Evolutionary conservation across 2,329 filamentous ascomycete species (phyloP).

Genomic region (Pyrenophora graminea): DNA sequence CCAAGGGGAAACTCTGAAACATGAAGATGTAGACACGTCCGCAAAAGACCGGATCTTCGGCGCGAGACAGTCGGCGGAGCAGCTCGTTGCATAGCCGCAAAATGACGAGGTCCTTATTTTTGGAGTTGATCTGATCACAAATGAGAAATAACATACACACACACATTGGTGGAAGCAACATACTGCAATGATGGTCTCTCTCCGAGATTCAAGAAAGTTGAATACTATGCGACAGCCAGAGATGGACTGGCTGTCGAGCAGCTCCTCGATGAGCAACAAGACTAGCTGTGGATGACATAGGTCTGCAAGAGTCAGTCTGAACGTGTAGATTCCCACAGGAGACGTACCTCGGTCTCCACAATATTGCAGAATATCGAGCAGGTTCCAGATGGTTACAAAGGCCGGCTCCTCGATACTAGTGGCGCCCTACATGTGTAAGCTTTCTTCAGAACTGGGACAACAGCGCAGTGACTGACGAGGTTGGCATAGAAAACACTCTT

Average conservation of each 20-base stretch:
- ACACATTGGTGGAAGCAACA: slow-evolving; percentile 28
- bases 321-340: background rate
- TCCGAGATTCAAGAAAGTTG: slow-evolving; percentile 90
- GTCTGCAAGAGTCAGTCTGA: slow-evolving; percentile 37
- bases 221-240: slow-evolving; percentile 89
- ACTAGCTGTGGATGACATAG: slow-evolving; percentile 76
- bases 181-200: slow-evolving; percentile 83
- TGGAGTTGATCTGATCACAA: slow-evolving; percentile 36
- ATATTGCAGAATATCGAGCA: slow-evolving; percentile 88
- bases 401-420: slow-evolving; percentile 75
- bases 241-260: slow-evolving; percentile 94
- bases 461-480: slow-evolving; percentile 62
- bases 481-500: slow-evolving; percentile 78
- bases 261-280: slow-evolving; percentile 90
- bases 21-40: slow-evolving; percentile 97
- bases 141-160: slow-evolving; percentile 26
- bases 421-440: slow-evolving; percentile 60
- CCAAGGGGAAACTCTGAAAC: slow-evolving; percentile 95
- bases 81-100: slow-evolving; percentile 95
- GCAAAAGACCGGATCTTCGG: slow-evolving; percentile 96
- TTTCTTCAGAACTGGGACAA: background rate
- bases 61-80: slow-evolving; percentile 87
- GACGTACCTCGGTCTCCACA: slow-evolving; percentile 77
- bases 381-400: slow-evolving; percentile 87
- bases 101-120: slow-evolving; percentile 82